Evolutionary conservation across 805 yeast genomes (phyloP).

Genomic region (Wickerhamomyces rabaulensis): DNA sequence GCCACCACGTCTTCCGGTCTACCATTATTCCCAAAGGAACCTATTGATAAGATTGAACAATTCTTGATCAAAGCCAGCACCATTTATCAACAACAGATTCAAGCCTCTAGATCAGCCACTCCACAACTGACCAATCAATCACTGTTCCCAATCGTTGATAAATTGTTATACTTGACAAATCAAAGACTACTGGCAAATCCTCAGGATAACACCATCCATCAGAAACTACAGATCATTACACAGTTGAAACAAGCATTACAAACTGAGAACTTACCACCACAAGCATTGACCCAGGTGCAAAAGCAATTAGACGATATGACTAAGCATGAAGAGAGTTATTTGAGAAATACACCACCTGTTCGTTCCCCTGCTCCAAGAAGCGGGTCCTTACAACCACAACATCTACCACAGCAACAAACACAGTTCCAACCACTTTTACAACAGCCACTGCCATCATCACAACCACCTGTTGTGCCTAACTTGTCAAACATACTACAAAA

Average conservation of each 20-base stretch:
- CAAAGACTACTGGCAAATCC: constrained; percentile 28
- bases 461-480: constrained; percentile 3
- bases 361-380: constrained; percentile 16
- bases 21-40: constrained; percentile 68
- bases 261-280: constrained; percentile 27
- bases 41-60: constrained; percentile 65
- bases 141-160: constrained; percentile 31
- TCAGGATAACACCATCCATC: constrained; percentile 24
- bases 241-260: constrained; percentile 31
- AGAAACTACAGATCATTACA: constrained; percentile 28
- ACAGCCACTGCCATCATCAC: not conserved
- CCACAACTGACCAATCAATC: constrained; percentile 7
- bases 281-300: constrained; percentile 31
- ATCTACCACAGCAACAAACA: constrained; percentile 4
- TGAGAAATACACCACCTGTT: constrained; percentile 16
- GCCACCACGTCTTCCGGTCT: constrained; percentile 56
- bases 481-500: constrained; percentile 1
- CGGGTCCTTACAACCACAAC: constrained; percentile 13
- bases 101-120: constrained; percentile 3
- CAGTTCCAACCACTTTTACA: constrained; percentile 11
- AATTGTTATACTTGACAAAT: constrained; percentile 27
- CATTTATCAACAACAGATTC: constrained; percentile 26
- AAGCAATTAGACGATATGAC: constrained; percentile 31
- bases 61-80: constrained; percentile 63
- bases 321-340: constrained; percentile 32